Percentiles rank a stretch among this genome's conserved stretches.
Evolutionary conservation across 2,329 filamentous ascomycete species (phyloP).

Genomic region (Aspergillus pseudonomiae): DNA sequence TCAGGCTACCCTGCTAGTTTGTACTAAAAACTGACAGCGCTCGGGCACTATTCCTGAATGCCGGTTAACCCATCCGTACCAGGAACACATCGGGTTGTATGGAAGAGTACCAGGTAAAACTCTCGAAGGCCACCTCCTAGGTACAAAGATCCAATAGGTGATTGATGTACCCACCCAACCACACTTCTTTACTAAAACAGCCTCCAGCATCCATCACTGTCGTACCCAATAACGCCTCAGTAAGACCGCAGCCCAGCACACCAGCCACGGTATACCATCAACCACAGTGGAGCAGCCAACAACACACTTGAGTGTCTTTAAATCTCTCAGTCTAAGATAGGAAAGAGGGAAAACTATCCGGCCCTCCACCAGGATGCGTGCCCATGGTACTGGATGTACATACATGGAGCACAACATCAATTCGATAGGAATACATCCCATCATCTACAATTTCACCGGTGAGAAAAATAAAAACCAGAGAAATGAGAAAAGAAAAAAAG

Average conservation of each 20-base stretch:
- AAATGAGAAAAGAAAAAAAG: neutral
- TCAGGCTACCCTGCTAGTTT: neutral
- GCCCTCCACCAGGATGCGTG: neutral
- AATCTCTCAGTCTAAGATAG: neutral
- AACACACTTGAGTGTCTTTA: neutral
- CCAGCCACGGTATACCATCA: neutral
- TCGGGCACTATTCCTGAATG: neutral
- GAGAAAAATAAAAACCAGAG: neutral
- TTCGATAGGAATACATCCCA: neutral
- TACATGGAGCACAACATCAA: neutral
- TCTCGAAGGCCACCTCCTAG: neutral
- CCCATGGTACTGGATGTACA: neutral
- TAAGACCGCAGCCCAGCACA: neutral
- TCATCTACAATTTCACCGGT: neutral
- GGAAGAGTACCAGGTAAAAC: neutral
- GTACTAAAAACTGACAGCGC: neutral
- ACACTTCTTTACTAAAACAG: neutral
- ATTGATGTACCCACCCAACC: constrained; percentile 1
- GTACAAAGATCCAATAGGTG: neutral
- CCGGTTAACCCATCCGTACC: neutral
- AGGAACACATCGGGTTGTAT: neutral
- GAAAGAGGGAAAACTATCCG: neutral
- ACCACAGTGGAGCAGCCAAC: neutral
- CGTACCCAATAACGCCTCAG: neutral
- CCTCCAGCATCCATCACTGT: neutral